These are phyloP conservation scores for Citrullus amarus DNA, from an alignment of 306 rosid genomes.

Conservation along the genomic window DNA sequence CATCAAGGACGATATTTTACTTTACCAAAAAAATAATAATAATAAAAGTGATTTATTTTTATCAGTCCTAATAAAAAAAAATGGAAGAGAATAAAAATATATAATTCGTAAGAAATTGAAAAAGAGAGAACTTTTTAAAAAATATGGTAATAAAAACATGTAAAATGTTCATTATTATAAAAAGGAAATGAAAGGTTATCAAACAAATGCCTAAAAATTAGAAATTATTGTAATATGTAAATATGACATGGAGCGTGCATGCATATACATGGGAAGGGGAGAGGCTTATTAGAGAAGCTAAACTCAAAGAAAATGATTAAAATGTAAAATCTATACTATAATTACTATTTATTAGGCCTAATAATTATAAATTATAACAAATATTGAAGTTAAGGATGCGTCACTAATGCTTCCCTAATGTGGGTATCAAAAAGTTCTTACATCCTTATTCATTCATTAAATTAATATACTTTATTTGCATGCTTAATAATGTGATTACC, in stretches of 20 bases:
- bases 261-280: neutral
- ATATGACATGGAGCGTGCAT: neutral
- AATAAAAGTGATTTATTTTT: too few species aligned
- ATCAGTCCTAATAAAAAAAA: too few species aligned
- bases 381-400: neutral
- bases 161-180: neutral
- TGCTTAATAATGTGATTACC: neutral
- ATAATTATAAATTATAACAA: neutral
- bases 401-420: neutral
- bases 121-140: too few species aligned
- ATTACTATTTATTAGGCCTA: neutral
- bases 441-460: neutral
- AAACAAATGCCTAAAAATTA: neutral
- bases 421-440: neutral
- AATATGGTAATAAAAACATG: too few species aligned
- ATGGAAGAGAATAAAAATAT: too few species aligned
- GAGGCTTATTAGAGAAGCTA: neutral
- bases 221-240: neutral
- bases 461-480: neutral
- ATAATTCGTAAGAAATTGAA: too few species aligned
- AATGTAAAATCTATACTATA: neutral
- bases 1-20: neutral
- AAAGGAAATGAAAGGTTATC: neutral
- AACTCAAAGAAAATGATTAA: neutral
- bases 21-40: too few species aligned